phyloP scores from a whole-genome alignment of 495 filamentous ascomycete genomes.

The Xylaria telfairii region DNA sequence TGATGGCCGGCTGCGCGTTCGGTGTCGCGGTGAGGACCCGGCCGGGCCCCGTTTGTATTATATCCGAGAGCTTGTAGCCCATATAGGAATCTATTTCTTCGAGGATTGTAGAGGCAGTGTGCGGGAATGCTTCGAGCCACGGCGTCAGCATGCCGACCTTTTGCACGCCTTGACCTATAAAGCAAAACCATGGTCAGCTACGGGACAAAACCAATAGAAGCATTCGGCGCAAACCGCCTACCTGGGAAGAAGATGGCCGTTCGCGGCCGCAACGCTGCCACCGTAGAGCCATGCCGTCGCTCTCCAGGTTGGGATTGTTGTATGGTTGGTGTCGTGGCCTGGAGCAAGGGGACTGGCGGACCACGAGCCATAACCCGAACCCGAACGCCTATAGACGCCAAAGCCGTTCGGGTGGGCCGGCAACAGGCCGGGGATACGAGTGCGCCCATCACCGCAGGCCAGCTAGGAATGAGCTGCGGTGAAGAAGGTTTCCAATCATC shows the following conservation, averaged over 20 bases:
- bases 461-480: conserved; percentile 35
- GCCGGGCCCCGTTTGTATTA: conserved; percentile 82
- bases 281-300: conserved; percentile 31
- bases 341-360: background rate
- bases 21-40: conserved; percentile 77
- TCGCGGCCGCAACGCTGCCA: conserved; percentile 53
- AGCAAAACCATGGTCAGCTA: conserved; percentile 9
- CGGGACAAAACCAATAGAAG: background rate
- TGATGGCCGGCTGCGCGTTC: conserved; percentile 93
- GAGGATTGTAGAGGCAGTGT: conserved; percentile 71
- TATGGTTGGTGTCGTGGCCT: conserved; percentile 9
- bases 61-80: conserved; percentile 69
- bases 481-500: conserved; percentile 31
- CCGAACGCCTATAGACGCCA: conserved; percentile 11
- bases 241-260: conserved; percentile 88
- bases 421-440: conserved; percentile 32
- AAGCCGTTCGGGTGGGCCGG: conserved; percentile 26
- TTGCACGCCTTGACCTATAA: conserved; percentile 89
- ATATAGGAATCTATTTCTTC: conserved; percentile 84
- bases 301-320: background rate
- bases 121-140: conserved; percentile 84
- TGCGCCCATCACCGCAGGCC: conserved; percentile 37
- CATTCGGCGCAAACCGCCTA: conserved; percentile 44
- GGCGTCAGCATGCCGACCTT: conserved; percentile 87
- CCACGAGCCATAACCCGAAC: background rate